Conservation (phyloP, 805 yeast genomes). For the Wickerhamiella kurtzmanii region DNA sequence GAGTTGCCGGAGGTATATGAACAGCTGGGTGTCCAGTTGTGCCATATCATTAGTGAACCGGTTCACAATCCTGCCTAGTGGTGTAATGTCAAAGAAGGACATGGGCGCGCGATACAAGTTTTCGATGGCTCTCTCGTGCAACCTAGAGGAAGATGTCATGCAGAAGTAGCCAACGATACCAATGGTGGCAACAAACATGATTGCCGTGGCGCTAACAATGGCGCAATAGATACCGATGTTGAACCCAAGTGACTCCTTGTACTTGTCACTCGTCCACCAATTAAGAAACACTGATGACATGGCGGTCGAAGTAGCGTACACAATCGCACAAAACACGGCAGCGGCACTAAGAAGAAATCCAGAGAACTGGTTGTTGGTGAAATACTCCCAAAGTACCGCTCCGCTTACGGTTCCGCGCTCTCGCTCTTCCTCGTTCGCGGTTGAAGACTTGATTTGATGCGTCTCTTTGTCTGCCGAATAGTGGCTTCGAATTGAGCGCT, state of each 20-base stretch:
- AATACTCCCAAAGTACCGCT: slow-evolving; percentile 23
- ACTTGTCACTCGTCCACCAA: slow-evolving; percentile 57
- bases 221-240: slow-evolving; percentile 47
- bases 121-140: slow-evolving; percentile 48
- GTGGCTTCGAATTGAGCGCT: background rate
- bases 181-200: slow-evolving; percentile 4
- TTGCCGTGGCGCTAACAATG: slow-evolving; percentile 5
- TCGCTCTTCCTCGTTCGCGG: slow-evolving; percentile 2
- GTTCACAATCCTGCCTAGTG: slow-evolving; percentile 71
- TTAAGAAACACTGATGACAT: slow-evolving; percentile 35
- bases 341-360: slow-evolving; percentile 2
- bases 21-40: slow-evolving; percentile 60
- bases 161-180: slow-evolving; percentile 26
- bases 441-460: background rate
- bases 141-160: slow-evolving; percentile 39
- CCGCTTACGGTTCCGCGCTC: slow-evolving; percentile 14
- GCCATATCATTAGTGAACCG: slow-evolving; percentile 81
- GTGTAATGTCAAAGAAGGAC: slow-evolving; percentile 70
- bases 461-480: background rate
- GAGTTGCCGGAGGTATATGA: slow-evolving; percentile 15
- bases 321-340: slow-evolving; percentile 1
- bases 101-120: slow-evolving; percentile 61
- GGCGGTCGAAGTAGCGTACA: slow-evolving; percentile 33
- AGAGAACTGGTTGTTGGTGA: background rate
- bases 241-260: slow-evolving; percentile 36